Evolutionary conservation across 169 alveolate genomes (phyloP), one percentile per base, ranked within the genome.

Genomic region (Toxoplasma gondii): DNA sequence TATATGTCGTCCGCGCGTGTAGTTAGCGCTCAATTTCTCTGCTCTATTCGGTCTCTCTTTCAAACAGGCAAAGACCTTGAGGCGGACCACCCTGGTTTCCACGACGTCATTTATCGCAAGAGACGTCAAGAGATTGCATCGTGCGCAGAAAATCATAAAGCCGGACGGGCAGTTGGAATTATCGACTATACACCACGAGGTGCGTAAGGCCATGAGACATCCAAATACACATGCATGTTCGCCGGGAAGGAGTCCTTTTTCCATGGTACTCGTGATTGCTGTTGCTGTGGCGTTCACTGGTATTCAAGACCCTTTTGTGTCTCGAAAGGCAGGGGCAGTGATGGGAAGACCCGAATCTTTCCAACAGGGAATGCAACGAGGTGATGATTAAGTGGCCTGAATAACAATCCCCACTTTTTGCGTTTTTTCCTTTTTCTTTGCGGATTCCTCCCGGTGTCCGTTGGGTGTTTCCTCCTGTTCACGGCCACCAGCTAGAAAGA

Each of bases 21-120:
- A 0, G 74, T 29, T 24, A 29, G 74, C 34, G 74, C 74, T 0
- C 31, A 19, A 29, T 64, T 24, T 29, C 22, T 19, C 22, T 19
- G 22, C 31, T 64, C 74, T 64, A 29, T 64, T 0, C 31, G 74
- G 31, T 24, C 74, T 19, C 31, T 64, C 17, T 24, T 54, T 54
- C 69, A 24, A 54, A 54, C 38, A 38, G 96, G 95, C 0, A 95
- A 84, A 29, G 96, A 96, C 24, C 83, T 95, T 22, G 92, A 95
- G 22, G 54, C 92, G 19, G 97, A 96, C 90, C 97, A 96, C 67
- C 97, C 97, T 27, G 96, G 97, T 34, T 95, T 96, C 82, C 92
- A 78, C 45, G 97, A 96, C 80, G 45, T 45, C 45, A 96, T 88
- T 38, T 96, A 96, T 74, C 78, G 94, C 87, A 91, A 87, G 39